phyloP scores from a whole-genome alignment of 768 basidiomycete genomes.

The Phylloporus sp. region DNA sequence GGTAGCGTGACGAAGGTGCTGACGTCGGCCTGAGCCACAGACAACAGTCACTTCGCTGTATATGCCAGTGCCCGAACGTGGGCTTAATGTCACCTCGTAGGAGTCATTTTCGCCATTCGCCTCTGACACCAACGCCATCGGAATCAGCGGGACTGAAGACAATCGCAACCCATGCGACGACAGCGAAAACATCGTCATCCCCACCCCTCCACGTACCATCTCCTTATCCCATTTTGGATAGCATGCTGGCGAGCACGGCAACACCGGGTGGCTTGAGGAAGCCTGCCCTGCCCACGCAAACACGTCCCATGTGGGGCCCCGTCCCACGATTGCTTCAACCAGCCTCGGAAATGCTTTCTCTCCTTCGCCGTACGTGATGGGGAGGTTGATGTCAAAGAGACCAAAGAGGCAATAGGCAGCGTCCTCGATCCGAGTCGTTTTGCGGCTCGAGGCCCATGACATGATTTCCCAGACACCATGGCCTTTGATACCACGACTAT shows the following conservation, averaged over 20 bases:
- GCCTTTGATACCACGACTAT: constrained; percentile 14
- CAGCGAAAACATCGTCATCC: constrained; percentile 16
- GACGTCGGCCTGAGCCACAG: constrained; percentile 16
- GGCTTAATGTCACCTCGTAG: constrained; percentile 14
- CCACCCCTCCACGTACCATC: constrained; percentile 4
- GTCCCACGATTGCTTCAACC: constrained; percentile 14
- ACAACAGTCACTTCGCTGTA: constrained; percentile 12
- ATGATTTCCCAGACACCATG: constrained; percentile 23
- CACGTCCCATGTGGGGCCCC: constrained; percentile 17
- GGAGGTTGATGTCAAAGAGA: constrained; percentile 21
- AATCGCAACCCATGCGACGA: constrained; percentile 13
- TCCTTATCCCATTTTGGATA: constrained; percentile 19
- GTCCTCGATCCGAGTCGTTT: constrained; percentile 29
- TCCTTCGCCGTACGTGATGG: constrained; percentile 31
- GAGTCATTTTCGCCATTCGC: not conserved
- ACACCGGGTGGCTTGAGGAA: constrained; percentile 13
- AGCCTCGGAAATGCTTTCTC: constrained; percentile 27
- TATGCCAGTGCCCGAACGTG: not conserved
- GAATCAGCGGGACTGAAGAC: constrained; percentile 20
- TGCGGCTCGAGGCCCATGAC: constrained; percentile 29
- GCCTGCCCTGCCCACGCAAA: constrained; percentile 25
- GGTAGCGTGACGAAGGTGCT: constrained; percentile 4
- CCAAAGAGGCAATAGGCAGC: constrained; percentile 28
- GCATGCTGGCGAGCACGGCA: constrained; percentile 20
- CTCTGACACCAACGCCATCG: constrained; percentile 10